A percentile compares a stretch with the other conserved stretches of the same genome.
Evolutionary conservation across 179 eudicot genomes (phyloP).

Genomic region (Carnegiea gigantea): DNA sequence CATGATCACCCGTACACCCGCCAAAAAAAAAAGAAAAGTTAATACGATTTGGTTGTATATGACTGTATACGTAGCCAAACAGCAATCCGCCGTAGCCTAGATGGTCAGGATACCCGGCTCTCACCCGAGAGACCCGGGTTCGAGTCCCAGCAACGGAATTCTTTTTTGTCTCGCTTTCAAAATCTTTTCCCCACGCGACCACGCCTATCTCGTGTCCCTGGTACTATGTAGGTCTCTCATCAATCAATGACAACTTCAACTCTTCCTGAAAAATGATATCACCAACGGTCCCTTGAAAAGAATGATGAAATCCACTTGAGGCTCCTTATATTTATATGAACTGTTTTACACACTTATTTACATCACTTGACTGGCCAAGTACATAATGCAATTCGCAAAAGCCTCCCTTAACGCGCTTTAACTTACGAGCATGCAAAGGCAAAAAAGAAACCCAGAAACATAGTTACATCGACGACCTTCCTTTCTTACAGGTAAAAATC

Average conservation of each 20-base stretch:
- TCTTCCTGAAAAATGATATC: too few relatives aligned
- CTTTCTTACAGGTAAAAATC: neutral
- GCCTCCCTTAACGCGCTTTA: neutral
- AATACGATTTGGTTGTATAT: too few relatives aligned
- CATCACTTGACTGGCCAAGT: neutral
- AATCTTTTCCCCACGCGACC: too few relatives aligned
- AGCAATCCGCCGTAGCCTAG: constrained; percentile 89
- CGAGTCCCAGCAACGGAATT: constrained; percentile 97
- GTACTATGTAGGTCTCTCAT: too few relatives aligned
- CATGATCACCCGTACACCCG: too few relatives aligned
- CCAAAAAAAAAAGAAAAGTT: too few relatives aligned
- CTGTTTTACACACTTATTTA: constrained; percentile 6
- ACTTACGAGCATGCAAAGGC: neutral
- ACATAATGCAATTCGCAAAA: neutral
- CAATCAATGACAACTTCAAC: too few relatives aligned
- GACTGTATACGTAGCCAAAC: too few relatives aligned
- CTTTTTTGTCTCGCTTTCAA: too few relatives aligned
- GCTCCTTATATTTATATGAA: neutral
- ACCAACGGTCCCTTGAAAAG: too few relatives aligned
- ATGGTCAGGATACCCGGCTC: constrained; percentile 98
- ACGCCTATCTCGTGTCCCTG: too few relatives aligned
- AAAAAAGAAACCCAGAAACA: neutral
- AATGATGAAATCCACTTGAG: neutral
- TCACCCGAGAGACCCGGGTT: constrained; percentile 99
- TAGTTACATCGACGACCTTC: neutral